phyloP scores from a whole-genome alignment of 768 basidiomycete genomes.

The Lactarius quietus region DNA sequence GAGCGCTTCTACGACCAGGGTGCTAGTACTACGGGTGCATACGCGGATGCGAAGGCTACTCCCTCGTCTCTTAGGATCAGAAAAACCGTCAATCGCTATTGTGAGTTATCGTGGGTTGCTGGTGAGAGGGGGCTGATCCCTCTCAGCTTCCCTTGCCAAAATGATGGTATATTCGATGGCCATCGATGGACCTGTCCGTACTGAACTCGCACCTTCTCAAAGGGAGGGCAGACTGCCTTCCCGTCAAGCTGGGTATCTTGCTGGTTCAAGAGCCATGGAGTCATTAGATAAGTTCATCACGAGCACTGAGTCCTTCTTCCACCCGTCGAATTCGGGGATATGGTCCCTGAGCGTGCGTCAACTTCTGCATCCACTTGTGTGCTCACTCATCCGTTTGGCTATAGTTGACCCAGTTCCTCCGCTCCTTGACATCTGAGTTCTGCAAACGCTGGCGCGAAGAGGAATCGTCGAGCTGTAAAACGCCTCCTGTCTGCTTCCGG shows the following conservation, averaged over 20 bases:
- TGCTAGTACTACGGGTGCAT: slow-evolving; percentile 59
- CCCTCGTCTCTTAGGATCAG: slow-evolving; percentile 59
- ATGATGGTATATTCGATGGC: slow-evolving; percentile 88
- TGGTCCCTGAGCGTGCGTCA: slow-evolving; percentile 65
- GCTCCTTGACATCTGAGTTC: slow-evolving; percentile 72
- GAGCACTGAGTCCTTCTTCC: slow-evolving; percentile 92
- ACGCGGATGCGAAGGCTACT: slow-evolving; percentile 63
- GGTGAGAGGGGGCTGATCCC: slow-evolving; percentile 5
- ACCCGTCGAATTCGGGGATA: slow-evolving; percentile 86
- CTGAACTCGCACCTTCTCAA: slow-evolving; percentile 35
- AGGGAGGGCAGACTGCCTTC: slow-evolving; percentile 31
- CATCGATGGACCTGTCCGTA: slow-evolving; percentile 65
- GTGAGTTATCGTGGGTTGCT: slow-evolving; percentile 37
- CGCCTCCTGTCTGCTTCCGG: slow-evolving; percentile 54
- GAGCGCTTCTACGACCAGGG: slow-evolving; percentile 40
- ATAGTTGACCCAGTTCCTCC: slow-evolving; percentile 66
- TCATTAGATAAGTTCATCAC: slow-evolving; percentile 84
- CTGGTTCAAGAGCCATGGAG: slow-evolving; percentile 85
- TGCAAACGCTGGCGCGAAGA: slow-evolving; percentile 78
- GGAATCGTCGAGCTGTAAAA: slow-evolving; percentile 69
- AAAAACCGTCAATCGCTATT: slow-evolving; percentile 61
- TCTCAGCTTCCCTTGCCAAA: slow-evolving; percentile 59
- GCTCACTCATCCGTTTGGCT: slow-evolving; percentile 17
- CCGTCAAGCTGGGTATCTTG: slow-evolving; percentile 55
- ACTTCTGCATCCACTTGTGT: slow-evolving; percentile 1